Evolutionary conservation across 352 stramenopile genomes (phyloP).

Genomic region (Elongisporangium anandrum): DNA sequence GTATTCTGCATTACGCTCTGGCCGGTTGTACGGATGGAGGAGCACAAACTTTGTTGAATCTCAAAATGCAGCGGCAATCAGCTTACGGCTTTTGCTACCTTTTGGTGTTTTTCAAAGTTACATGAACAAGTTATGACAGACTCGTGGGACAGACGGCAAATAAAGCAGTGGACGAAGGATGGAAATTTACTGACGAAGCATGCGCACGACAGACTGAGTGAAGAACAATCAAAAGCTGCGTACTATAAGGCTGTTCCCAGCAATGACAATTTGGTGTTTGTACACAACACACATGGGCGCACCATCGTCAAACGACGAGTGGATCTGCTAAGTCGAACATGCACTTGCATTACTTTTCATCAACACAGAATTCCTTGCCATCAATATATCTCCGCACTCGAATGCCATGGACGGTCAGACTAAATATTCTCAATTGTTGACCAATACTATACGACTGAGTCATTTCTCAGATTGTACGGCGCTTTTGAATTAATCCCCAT

Average conservation of each 20-base stretch:
- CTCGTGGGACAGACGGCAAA: neutral
- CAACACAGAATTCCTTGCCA: conserved; percentile 11
- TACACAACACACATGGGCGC: conserved; percentile 1
- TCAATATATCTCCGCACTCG: conserved; percentile 9
- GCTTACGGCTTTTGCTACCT: conserved; percentile 1
- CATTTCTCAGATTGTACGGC: conserved; percentile 3
- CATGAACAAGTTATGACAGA: conserved; percentile 18
- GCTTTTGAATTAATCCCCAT: neutral
- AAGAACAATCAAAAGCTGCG: neutral
- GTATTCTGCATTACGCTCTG: conserved; percentile 4
- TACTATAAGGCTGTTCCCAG: conserved; percentile 4
- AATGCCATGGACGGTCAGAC: neutral
- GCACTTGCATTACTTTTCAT: conserved; percentile 6
- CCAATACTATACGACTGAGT: conserved; percentile 7
- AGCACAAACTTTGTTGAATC: conserved; percentile 18
- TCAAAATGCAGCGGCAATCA: conserved; percentile 5
- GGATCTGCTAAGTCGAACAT: conserved; percentile 3
- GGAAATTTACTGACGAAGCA: conserved; percentile 7
- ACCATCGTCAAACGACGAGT: conserved; percentile 2
- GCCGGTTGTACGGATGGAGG: conserved; percentile 12
- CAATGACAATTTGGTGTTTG: neutral
- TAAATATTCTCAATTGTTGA: conserved; percentile 6
- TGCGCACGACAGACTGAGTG: conserved; percentile 4
- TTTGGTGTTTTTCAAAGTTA: conserved; percentile 12
- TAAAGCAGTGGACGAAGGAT: conserved; percentile 1